Conservation (phyloP, 176 grass and related monocot species). For the Elaeis guineensis region DNA sequence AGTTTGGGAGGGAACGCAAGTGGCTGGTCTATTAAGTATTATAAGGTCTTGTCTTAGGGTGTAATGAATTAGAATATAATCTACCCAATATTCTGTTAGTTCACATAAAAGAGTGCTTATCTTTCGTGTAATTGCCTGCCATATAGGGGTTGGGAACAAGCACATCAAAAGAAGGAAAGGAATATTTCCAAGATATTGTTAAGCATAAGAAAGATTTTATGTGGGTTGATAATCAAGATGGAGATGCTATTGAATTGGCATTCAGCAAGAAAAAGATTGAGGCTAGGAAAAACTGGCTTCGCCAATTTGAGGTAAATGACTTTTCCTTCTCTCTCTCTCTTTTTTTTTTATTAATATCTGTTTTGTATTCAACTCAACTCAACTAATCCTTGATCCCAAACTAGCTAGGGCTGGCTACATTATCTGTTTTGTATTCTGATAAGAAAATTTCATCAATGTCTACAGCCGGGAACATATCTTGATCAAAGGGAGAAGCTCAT, state of each 20-base stretch:
- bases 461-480: slow-evolving; percentile 71
- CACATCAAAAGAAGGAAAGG: slow-evolving; percentile 50
- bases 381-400: no score
- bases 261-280: slow-evolving; percentile 88
- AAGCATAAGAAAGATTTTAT: slow-evolving; percentile 70
- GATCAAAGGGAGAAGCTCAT: slow-evolving; percentile 43
- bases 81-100: no score
- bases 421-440: not conserved
- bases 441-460: not conserved
- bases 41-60: slow-evolving; percentile 34
- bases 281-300: slow-evolving; percentile 69
- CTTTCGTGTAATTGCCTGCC: not conserved
- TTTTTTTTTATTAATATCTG: not conserved
- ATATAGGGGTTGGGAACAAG: slow-evolving; percentile 86
- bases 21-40: slow-evolving; percentile 75
- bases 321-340: not conserved
- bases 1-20: slow-evolving; percentile 42
- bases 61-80: no score
- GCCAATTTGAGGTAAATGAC: slow-evolving; percentile 49
- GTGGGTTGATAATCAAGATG: slow-evolving; percentile 54
- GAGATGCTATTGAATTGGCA: slow-evolving; percentile 58
- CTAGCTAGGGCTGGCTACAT: no score
- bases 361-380: no score
- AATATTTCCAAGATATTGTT: slow-evolving; percentile 41
- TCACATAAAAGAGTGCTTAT: not conserved